Conservation (phyloP, 306 rosid genomes). For the Abrus pulchellus region DNA sequence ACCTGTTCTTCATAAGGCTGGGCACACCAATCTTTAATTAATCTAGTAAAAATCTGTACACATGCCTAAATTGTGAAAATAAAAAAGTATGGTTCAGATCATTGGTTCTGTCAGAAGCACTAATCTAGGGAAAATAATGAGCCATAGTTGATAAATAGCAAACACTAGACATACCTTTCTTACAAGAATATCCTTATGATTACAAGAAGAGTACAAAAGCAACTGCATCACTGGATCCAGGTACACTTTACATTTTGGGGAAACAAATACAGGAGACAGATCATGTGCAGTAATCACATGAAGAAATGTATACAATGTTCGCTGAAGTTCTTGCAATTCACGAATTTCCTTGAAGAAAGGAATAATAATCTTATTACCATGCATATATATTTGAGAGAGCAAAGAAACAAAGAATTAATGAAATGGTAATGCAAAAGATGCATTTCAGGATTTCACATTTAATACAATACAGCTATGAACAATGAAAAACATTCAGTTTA, state of each 20-base stretch:
- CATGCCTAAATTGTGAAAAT: constrained; percentile 72
- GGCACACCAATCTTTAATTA: constrained; percentile 93
- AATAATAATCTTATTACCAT: constrained; percentile 30
- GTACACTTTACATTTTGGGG: constrained; percentile 82
- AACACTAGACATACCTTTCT: constrained; percentile 75
- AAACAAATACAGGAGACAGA: constrained; percentile 80
- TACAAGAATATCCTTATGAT: constrained; percentile 84
- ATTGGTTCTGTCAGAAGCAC: constrained; percentile 29
- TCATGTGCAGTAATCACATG: constrained; percentile 86
- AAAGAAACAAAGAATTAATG: constrained; percentile 14
- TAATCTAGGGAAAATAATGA: constrained; percentile 24
- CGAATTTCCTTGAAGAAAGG: constrained; percentile 75
- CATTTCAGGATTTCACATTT: constrained; percentile 37
- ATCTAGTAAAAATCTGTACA: constrained; percentile 85
- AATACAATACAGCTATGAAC: constrained; percentile 27
- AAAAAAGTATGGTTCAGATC: constrained; percentile 32
- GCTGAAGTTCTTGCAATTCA: constrained; percentile 96
- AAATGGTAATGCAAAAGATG: constrained; percentile 28
- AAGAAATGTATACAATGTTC: constrained; percentile 84
- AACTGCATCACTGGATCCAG: constrained; percentile 86
- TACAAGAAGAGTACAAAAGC: constrained; percentile 81
- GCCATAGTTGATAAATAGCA: constrained; percentile 38
- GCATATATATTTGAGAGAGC: not conserved
- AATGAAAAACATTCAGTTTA: constrained; percentile 8
- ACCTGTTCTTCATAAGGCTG: constrained; percentile 85